Conservation (phyloP, 2,329 filamentous ascomycete species). For the Colletotrichum spinosum region DNA sequence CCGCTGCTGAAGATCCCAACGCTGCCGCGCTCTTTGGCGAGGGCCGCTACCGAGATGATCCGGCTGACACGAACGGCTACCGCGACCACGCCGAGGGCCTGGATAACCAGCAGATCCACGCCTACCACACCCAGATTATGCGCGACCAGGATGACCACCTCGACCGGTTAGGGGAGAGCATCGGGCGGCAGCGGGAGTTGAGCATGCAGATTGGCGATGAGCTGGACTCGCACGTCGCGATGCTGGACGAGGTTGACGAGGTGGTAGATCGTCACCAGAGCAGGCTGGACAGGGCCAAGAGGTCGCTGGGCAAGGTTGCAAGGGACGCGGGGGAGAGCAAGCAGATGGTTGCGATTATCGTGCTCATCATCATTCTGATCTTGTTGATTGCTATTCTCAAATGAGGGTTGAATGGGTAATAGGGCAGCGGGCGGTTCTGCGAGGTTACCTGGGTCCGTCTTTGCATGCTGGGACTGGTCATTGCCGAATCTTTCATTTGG, state of each 20-base stretch:
- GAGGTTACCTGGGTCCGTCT: neutral
- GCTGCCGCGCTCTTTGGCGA: conserved; percentile 58
- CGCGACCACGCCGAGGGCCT: conserved; percentile 70
- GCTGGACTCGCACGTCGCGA: conserved; percentile 86
- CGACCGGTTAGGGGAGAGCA: conserved; percentile 87
- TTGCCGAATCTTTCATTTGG: conserved; percentile 8
- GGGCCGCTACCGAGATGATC: conserved; percentile 76
- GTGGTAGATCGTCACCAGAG: conserved; percentile 84
- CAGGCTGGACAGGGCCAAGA: conserved; percentile 80
- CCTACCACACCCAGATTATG: conserved; percentile 83
- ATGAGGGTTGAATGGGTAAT: conserved; percentile 59
- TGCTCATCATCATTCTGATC: conserved; percentile 84
- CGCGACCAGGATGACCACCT: conserved; percentile 93
- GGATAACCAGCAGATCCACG: conserved; percentile 87
- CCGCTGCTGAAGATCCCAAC: conserved; percentile 55
- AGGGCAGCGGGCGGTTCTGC: neutral
- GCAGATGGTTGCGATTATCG: conserved; percentile 85
- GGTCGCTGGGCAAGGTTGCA: conserved; percentile 77
- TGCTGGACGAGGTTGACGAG: conserved; percentile 90
- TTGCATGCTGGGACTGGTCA: conserved; percentile 52
- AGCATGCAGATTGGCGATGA: conserved; percentile 97
- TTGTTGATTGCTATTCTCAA: conserved; percentile 87
- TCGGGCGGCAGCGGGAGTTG: conserved; percentile 89
- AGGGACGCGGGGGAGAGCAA: conserved; percentile 84
- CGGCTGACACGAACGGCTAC: conserved; percentile 66